Conservation (phyloP, 495 filamentous ascomycete genomes). For the Hyaloscypha variabilis region DNA sequence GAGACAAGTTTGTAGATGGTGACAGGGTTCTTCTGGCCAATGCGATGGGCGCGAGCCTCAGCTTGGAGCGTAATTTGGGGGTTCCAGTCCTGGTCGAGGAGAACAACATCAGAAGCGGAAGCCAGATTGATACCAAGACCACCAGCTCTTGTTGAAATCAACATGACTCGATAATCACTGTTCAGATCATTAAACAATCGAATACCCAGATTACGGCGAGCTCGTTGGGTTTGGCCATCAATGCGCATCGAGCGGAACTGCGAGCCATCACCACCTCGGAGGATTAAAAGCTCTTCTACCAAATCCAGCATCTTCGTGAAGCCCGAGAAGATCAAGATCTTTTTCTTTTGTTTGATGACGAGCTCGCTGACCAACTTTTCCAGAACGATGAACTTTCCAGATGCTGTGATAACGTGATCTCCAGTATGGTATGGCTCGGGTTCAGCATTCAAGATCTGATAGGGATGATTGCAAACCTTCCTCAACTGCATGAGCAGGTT, state of each 20-base stretch:
- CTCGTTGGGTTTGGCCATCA: constrained; percentile 57
- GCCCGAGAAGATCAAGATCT: constrained; percentile 64
- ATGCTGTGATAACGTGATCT: constrained; percentile 54
- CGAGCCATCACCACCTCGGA: constrained; percentile 48
- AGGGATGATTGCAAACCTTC: constrained; percentile 68
- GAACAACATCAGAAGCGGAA: constrained; percentile 61
- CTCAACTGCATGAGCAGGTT: constrained; percentile 68
- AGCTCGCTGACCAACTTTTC: constrained; percentile 61
- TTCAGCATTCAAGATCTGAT: constrained; percentile 53
- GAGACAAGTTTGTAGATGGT: constrained; percentile 83
- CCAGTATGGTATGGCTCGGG: constrained; percentile 54
- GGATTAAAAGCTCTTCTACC: constrained; percentile 57
- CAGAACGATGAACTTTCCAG: constrained; percentile 66
- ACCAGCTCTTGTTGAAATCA: constrained; percentile 66
- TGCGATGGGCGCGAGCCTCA: constrained; percentile 93
- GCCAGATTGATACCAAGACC: constrained; percentile 67
- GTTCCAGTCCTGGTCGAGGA: constrained; percentile 71
- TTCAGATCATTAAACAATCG: constrained; percentile 56
- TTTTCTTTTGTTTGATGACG: constrained; percentile 58
- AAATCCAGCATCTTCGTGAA: constrained; percentile 62
- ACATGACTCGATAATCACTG: constrained; percentile 57
- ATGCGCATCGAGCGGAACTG: constrained; percentile 56
- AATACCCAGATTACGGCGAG: constrained; percentile 58
- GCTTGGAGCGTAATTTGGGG: constrained; percentile 80
- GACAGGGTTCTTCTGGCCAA: constrained; percentile 88